Evolutionary conservation across 2,329 filamentous ascomycete genomes (phyloP).

Genomic region (Aspergillus ruber): DNA sequence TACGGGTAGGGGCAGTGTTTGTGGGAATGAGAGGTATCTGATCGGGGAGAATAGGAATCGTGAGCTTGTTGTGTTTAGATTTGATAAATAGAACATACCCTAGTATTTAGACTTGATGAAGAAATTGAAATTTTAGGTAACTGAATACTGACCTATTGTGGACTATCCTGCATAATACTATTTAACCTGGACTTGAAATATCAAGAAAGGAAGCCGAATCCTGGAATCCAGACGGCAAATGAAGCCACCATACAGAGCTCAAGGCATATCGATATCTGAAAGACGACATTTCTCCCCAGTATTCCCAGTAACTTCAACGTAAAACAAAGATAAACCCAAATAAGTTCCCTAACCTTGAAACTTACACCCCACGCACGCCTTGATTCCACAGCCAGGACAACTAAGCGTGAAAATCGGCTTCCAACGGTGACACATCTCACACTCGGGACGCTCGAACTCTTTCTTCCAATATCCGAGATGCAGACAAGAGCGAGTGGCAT

Average conservation of each 20-base stretch:
- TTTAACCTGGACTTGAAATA: neutral
- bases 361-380: conserved; percentile 26
- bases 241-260: neutral
- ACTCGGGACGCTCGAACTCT: conserved; percentile 13
- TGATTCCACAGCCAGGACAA: conserved; percentile 23
- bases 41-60: conserved; percentile 51
- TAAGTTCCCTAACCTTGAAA: conserved; percentile 6
- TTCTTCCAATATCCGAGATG: conserved; percentile 26
- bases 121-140: too few species aligned
- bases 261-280: neutral
- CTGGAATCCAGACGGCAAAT: neutral
- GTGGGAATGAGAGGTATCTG: conserved; percentile 57
- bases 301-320: neutral
- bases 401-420: conserved; percentile 22
- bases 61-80: conserved; percentile 49
- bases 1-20: conserved; percentile 48
- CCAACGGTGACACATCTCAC: conserved; percentile 22
- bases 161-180: too few species aligned
- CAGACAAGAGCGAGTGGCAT: conserved; percentile 9
- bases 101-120: too few species aligned
- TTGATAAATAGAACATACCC: conserved; percentile 28
- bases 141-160: too few species aligned
- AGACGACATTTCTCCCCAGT: neutral
- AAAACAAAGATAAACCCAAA: neutral
- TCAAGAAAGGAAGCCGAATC: neutral